Base-by-base conservation (phyloP, 129 eudicot genomes). In the Tanacetum coccineum region DNA sequence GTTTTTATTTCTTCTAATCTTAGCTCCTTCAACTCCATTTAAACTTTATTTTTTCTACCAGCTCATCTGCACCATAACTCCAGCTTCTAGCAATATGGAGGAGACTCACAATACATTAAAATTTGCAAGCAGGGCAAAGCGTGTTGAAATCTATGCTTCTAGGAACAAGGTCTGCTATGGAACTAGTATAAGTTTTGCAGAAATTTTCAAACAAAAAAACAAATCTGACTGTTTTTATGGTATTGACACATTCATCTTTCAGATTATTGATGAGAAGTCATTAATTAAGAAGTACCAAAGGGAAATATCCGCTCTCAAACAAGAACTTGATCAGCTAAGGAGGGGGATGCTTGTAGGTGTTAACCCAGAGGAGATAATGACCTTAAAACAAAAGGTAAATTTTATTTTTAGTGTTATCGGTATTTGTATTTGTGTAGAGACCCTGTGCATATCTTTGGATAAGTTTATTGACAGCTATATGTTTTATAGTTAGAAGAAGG, bases 221-320 rank as follows among this genome's bases (percentile, higher is more conserved):
- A 40, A 49, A 54, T 51, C 70, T 48, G 44, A 74, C 25, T 15
- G 20, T 4, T 64, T 44, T 17, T 78, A 47, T 66, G 73, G 20
- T 63, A 61, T 59, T 63, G 57, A 25, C 60, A 46, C 72, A 39
- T 78, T 42, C 69, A 39, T 54, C 46, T 65, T 85, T 47, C 80
- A 93, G 99, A 93, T 93, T 61, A 93, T 93, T 70, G 99, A 93
- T 84, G 99, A 94, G 65, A 94, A 94, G 71, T 94, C 99, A 21
- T 70, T 94, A 79, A 94, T 94, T 61, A 94, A 94, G 78, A 94
- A 94, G 82, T 94, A 94, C 73, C 99, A 94, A 79, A 73, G 82
- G 77, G 99, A 94, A 84, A 94, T 94, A 75, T 89, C 95, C 54
- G 82, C 60, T 70, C 96, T 94, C 44, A 89, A 83, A 75, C 79